phyloP scores from a whole-genome alignment of 768 basidiomycete species.

The Boletus subparvulus region DNA sequence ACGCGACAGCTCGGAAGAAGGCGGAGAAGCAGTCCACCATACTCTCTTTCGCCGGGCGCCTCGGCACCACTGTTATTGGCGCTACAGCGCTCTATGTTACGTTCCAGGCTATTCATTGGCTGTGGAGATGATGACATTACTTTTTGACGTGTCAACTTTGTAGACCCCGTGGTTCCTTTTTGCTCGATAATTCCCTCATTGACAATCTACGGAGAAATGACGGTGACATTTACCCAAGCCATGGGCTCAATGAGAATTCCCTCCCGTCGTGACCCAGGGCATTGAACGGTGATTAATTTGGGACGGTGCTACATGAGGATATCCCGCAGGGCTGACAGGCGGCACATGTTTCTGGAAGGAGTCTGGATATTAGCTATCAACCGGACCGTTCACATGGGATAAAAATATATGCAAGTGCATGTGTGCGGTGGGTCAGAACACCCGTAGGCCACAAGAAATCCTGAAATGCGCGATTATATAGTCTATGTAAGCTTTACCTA shows the following conservation, averaged over 20 bases:
- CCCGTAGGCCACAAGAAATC: conserved; percentile 20
- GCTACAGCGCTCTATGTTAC: conserved; percentile 40
- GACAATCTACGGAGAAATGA: conserved; percentile 21
- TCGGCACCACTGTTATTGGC: conserved; percentile 45
- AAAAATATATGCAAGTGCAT: conserved; percentile 31
- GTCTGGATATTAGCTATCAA: conserved; percentile 13
- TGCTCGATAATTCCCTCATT: conserved; percentile 26
- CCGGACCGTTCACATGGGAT: conserved; percentile 31
- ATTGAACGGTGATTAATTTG: conserved; percentile 38
- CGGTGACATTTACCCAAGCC: conserved; percentile 12
- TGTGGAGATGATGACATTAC: conserved; percentile 18
- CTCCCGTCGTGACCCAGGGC: conserved; percentile 19
- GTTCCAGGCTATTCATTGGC: conserved; percentile 21
- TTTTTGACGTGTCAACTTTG: conserved; percentile 27
- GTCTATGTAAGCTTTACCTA: conserved; percentile 37
- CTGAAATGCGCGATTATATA: conserved; percentile 33
- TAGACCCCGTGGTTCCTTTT: conserved; percentile 32
- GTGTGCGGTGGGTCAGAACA: conserved; percentile 16
- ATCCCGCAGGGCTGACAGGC: conserved; percentile 25
- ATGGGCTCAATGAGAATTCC: conserved; percentile 23
- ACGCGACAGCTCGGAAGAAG: conserved; percentile 73
- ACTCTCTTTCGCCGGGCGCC: conserved; percentile 51
- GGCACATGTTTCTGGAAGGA: conserved; percentile 27
- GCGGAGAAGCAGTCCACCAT: conserved; percentile 68
- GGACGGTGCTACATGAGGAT: conserved; percentile 32